These are phyloP conservation scores for Xerocomellus amylosporus DNA, from an alignment of 768 basidiomycete genomes.

Conservation along the genomic window DNA sequence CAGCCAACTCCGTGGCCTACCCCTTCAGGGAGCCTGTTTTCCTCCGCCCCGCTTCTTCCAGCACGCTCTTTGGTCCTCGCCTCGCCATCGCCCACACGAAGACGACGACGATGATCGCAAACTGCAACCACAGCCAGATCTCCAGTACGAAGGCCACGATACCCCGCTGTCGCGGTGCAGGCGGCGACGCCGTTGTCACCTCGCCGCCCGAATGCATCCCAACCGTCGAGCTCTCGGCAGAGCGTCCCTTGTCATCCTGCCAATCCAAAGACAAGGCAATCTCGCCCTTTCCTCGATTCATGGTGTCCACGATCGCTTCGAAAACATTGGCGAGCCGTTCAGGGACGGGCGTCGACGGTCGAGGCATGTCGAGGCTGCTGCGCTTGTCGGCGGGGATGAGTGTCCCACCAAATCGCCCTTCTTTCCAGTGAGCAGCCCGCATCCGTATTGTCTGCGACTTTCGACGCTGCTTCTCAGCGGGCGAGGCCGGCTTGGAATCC, in stretches of 20 bases:
- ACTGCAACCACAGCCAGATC: conserved; percentile 85
- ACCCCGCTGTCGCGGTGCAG: conserved; percentile 30
- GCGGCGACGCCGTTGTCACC: conserved; percentile 10
- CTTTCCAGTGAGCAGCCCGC: conserved; percentile 58
- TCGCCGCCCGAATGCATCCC: conserved; percentile 2
- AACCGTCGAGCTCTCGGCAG: neutral
- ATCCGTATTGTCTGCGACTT: conserved; percentile 53
- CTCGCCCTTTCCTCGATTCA: conserved; percentile 26
- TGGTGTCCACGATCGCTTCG: conserved; percentile 45
- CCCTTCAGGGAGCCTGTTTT: conserved; percentile 19
- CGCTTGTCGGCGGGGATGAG: conserved; percentile 22
- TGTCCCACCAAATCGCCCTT: conserved; percentile 48
- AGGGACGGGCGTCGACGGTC: conserved; percentile 36
- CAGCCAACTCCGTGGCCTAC: neutral
- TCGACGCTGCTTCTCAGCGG: conserved; percentile 30
- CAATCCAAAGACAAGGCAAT: conserved; percentile 7
- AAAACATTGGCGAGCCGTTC: conserved; percentile 43
- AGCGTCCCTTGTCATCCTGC: conserved; percentile 5
- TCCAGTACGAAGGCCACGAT: conserved; percentile 55
- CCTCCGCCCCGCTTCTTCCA: conserved; percentile 44
- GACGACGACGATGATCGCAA: conserved; percentile 66
- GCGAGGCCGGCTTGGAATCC: conserved; percentile 13
- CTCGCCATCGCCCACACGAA: conserved; percentile 82
- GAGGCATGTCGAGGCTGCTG: conserved; percentile 17
- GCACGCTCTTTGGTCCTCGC: conserved; percentile 67